These are phyloP conservation scores for Amanita muscaria DNA, from an alignment of 768 basidiomycete species.

Conservation along the genomic window DNA sequence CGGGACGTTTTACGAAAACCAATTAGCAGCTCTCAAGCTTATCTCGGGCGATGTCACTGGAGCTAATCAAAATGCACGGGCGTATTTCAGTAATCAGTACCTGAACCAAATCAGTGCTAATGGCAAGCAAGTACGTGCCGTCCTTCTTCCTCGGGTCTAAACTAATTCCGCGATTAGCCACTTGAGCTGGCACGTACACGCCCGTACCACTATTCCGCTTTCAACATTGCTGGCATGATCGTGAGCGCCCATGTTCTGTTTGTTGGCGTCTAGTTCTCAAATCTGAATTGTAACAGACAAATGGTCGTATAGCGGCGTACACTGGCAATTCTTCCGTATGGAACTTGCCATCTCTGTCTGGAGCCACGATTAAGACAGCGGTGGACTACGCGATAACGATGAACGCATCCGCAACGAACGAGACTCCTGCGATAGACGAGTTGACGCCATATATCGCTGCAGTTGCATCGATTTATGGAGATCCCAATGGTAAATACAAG, in stretches of 20 bases:
- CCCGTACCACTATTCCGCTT: constrained; percentile 60
- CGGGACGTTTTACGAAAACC: constrained; percentile 55
- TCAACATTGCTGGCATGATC: constrained; percentile 63
- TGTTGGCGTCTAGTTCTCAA: too few species aligned
- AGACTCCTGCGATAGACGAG: constrained; percentile 35
- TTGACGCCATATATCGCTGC: constrained; percentile 51
- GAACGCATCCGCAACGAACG: constrained; percentile 22
- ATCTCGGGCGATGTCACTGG: constrained; percentile 41
- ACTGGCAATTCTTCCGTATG: constrained; percentile 38
- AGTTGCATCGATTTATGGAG: constrained; percentile 51
- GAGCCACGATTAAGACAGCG: constrained; percentile 50
- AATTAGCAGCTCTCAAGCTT: constrained; percentile 48
- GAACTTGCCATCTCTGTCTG: constrained; percentile 39
- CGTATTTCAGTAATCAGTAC: constrained; percentile 44
- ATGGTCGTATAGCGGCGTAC: constrained; percentile 44
- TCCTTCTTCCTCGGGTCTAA: not conserved
- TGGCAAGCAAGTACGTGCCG: constrained; percentile 44
- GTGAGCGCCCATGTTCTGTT: constrained; percentile 24
- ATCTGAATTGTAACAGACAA: constrained; percentile 32
- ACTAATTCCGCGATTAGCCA: constrained; percentile 28
- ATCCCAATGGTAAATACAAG: constrained; percentile 48
- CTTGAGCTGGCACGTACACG: constrained; percentile 51
- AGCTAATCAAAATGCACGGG: constrained; percentile 35
- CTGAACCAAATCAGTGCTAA: constrained; percentile 42
- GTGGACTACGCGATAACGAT: constrained; percentile 49